Evolutionary conservation across 345 rosid species (phyloP), one percentile per base, ranked within the genome.

Genomic region (Populus euphratica): DNA sequence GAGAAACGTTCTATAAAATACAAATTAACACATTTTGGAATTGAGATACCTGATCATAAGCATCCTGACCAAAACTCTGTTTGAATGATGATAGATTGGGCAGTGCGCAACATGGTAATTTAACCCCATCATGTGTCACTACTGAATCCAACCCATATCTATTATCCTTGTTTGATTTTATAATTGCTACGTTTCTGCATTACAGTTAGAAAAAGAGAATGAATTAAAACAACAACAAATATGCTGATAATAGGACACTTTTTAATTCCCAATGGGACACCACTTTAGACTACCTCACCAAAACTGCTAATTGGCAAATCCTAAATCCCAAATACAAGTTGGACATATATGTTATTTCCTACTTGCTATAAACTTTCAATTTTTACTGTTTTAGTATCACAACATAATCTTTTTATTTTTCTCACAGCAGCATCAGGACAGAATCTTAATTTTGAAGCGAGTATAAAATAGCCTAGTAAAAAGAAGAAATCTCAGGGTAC

Each of bases 51-150:
- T 87, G 72, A 73, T 84, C 78, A 78, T 95, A 95, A 9, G 91
- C 92, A 72, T 88, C 90, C 2, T 44, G 31, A 36, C 98, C 96
- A 70, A 91, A 77, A 41, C 74, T 88, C 68, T 82, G 84, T 44
- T 79, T 89, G 78, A 95, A 95, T 47, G 88, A 83, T 43, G 91
- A 86, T 73, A 93, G 77, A 70, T 82, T 84, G 7, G 89, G 70
- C 44, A 95, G 64, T 2, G 98, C 84, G 87, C 88, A 85, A 81
- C 97, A 95, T 9, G 92, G 97, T 80, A 89, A 80, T 79, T 89
- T 92, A 76, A 84, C 87, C 44, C 98, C 98, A 85, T 93, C 94
- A 83, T 93, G 98, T 21, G 91, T 89, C 70, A 90, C 98, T 3
- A 95, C 87, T 5, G 92, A 91, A 79, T 90, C 93, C 44, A 86